Evolutionary conservation across 441 rosid species (phyloP).

Genomic region (Gossypium gossypioides): DNA sequence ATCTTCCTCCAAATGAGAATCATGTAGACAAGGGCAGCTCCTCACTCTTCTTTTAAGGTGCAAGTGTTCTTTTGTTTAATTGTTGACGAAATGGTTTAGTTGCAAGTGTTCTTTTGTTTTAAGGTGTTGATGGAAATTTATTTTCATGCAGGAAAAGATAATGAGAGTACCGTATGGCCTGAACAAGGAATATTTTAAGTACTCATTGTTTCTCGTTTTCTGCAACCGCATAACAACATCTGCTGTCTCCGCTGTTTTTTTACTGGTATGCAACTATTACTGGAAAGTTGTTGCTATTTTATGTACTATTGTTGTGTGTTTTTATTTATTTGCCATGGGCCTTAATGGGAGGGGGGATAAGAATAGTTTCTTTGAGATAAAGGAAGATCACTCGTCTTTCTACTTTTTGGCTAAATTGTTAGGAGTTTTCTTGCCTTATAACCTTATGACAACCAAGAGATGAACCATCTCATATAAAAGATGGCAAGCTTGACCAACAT

Average conservation of each 20-base stretch:
- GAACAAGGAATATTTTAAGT: slow-evolving; percentile 60
- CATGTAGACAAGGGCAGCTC: neutral
- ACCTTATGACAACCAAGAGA: neutral
- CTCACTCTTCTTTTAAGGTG: neutral
- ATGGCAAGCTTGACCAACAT: slow-evolving; percentile 2
- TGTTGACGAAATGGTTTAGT: neutral
- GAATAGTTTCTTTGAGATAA: neutral
- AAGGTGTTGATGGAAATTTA: slow-evolving; percentile 11
- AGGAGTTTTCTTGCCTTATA: neutral
- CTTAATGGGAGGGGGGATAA: neutral
- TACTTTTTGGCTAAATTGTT: neutral
- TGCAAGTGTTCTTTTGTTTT: neutral
- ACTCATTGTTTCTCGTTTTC: slow-evolving; percentile 77
- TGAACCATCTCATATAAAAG: neutral
- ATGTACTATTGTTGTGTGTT: neutral
- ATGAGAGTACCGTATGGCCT: slow-evolving; percentile 81
- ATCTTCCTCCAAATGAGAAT: neutral
- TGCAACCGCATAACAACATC: slow-evolving; percentile 79
- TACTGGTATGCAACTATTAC: slow-evolving; percentile 36
- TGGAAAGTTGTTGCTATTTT: neutral
- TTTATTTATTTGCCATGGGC: neutral
- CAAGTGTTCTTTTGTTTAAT: neutral
- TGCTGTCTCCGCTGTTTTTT: slow-evolving; percentile 60
- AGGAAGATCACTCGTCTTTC: neutral
- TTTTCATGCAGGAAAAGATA: slow-evolving; percentile 54